These are phyloP conservation scores for Symbiotaphrina buchneri DNA, from an alignment of 495 filamentous ascomycete genomes.

Conservation along the genomic window DNA sequence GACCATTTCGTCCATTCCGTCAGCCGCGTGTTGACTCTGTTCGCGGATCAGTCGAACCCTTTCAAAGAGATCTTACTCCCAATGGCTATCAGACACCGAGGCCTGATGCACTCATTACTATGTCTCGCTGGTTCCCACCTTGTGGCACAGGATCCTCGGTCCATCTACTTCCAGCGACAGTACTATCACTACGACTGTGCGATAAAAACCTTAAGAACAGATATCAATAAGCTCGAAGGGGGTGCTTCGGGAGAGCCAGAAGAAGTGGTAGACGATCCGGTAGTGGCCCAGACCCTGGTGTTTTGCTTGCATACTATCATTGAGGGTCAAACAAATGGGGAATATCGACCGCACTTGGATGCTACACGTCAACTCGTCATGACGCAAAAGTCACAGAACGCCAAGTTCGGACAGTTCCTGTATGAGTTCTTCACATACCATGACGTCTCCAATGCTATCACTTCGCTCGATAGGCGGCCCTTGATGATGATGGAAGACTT, in stretches of 20 bases:
- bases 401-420: constrained; percentile 57
- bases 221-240: constrained; percentile 15
- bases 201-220: constrained; percentile 16
- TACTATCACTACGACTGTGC: constrained; percentile 24
- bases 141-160: constrained; percentile 22
- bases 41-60: constrained; percentile 68
- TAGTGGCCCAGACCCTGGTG: constrained; percentile 57
- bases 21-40: constrained; percentile 60
- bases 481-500: constrained; percentile 35
- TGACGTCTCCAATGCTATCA: constrained; percentile 62
- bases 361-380: constrained; percentile 51
- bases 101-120: constrained; percentile 83
- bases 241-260: constrained; percentile 11
- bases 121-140: constrained; percentile 72
- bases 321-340: constrained; percentile 52
- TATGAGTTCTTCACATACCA: constrained; percentile 89
- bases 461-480: constrained; percentile 34
- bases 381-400: constrained; percentile 30
- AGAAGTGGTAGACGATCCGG: constrained; percentile 23
- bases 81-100: constrained; percentile 61
- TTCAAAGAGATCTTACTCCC: constrained; percentile 78
- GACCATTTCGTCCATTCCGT: constrained; percentile 71
- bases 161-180: constrained; percentile 21
- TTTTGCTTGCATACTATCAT: constrained; percentile 62
- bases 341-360: constrained; percentile 63